phyloP scores from a whole-genome alignment of 148 eudicot species.

The Nepenthes mirabilis region DNA sequence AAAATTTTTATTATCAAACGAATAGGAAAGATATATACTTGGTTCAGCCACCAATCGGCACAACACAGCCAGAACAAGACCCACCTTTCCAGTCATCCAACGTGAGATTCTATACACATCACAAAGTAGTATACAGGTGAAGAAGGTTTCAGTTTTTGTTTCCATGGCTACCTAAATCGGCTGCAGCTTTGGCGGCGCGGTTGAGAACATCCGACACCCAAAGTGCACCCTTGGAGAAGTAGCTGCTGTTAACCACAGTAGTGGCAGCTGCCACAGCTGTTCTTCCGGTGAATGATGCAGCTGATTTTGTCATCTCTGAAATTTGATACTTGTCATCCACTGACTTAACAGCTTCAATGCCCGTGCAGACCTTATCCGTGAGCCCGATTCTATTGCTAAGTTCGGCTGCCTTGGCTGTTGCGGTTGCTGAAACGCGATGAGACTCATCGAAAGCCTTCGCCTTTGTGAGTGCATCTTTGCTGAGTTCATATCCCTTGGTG shows the following conservation, averaged over 20 bases:
- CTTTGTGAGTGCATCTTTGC: conserved; percentile 57
- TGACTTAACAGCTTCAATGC: conserved; percentile 46
- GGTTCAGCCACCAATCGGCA: too few species aligned
- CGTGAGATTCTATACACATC: too few species aligned
- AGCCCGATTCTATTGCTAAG: conserved; percentile 63
- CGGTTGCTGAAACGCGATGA: conserved; percentile 51
- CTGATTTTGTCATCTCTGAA: conserved; percentile 34
- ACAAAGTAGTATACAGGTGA: too few species aligned
- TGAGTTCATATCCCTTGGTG: conserved; percentile 58
- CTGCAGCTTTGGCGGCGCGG: conserved; percentile 59
- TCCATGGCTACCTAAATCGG: conserved; percentile 38
- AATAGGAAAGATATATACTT: too few species aligned
- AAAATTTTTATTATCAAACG: too few species aligned
- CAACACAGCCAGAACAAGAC: too few species aligned
- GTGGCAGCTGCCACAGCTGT: conserved; percentile 56
- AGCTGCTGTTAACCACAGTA: conserved; percentile 66
- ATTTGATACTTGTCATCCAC: conserved; percentile 52
- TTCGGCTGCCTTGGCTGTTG: conserved; percentile 58
- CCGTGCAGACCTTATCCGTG: conserved; percentile 40
- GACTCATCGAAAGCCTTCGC: conserved; percentile 76
- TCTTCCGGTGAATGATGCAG: conserved; percentile 55
- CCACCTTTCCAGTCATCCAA: too few species aligned
- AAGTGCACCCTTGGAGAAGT: conserved; percentile 59
- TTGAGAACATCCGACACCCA: conserved; percentile 62
- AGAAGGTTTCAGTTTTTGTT: conserved; percentile 15